These are phyloP conservation scores for Buddleja alternifolia DNA, from an alignment of 257 asterid species.

Conservation along the genomic window DNA sequence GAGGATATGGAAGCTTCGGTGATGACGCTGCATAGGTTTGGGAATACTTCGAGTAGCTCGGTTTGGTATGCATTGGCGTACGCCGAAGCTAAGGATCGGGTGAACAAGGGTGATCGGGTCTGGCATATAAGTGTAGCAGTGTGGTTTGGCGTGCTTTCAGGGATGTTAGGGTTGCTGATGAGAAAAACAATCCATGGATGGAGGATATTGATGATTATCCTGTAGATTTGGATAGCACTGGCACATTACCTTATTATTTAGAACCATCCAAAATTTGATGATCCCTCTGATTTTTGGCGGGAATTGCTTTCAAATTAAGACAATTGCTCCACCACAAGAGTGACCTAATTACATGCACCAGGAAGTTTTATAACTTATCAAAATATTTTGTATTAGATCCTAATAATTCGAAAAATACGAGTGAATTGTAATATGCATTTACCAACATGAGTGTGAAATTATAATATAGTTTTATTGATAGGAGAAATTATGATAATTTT, in stretches of 20 bases:
- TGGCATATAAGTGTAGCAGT: conserved; percentile 75
- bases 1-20: conserved; percentile 64
- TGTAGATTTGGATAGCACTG: conserved; percentile 13
- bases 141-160: conserved; percentile 51
- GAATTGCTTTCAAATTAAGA: no score
- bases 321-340: no score
- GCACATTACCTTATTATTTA: not conserved
- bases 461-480: no score
- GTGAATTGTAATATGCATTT: no score
- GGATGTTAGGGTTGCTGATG: conserved; percentile 28
- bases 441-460: no score
- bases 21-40: conserved; percentile 65
- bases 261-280: not conserved
- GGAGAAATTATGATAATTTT: no score
- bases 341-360: no score
- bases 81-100: conserved; percentile 59
- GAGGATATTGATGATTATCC: conserved; percentile 52
- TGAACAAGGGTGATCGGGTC: conserved; percentile 49
- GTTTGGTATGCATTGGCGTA: conserved; percentile 65
- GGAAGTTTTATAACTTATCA: no score
- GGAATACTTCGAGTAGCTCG: conserved; percentile 66
- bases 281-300: no score
- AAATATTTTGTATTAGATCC: no score
- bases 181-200: conserved; percentile 51
- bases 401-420: no score